Conservation (phyloP, 306 rosid species). For the Sicyos baderoa region DNA sequence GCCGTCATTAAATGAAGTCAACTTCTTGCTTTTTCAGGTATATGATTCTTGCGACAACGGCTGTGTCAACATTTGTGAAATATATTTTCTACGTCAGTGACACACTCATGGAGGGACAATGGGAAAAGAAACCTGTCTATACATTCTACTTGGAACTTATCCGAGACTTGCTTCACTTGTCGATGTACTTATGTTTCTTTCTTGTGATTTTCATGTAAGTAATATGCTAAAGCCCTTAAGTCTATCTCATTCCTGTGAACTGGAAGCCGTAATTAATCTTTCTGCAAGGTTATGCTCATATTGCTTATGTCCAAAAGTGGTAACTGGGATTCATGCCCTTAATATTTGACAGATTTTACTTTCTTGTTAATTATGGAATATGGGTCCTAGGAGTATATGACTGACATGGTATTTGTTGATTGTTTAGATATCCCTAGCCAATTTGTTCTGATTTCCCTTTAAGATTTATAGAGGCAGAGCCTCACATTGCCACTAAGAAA, state of each 20-base stretch:
- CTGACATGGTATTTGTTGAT: not conserved
- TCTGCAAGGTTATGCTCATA: constrained; percentile 4
- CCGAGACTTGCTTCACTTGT: constrained; percentile 92
- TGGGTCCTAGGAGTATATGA: not conserved
- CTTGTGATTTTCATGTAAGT: constrained; percentile 92
- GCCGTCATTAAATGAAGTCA: constrained; percentile 5
- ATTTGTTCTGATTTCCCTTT: too few relatives aligned
- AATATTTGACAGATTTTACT: not conserved
- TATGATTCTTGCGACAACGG: constrained; percentile 96
- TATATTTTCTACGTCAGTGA: constrained; percentile 85
- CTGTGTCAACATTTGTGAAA: constrained; percentile 76
- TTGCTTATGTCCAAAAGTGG: not conserved
- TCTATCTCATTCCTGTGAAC: not conserved
- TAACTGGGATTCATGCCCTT: not conserved
- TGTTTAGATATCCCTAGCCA: too few relatives aligned
- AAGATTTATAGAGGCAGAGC: too few relatives aligned
- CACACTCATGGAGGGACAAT: constrained; percentile 96
- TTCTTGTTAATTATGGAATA: not conserved
- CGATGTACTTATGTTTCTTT: constrained; percentile 94
- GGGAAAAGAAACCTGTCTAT: constrained; percentile 95
- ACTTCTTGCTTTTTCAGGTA: constrained; percentile 55
- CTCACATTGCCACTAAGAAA: too few relatives aligned
- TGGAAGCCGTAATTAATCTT: not conserved
- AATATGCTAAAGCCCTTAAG: constrained; percentile 6
- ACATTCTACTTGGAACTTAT: constrained; percentile 92